Conservation (phyloP, 176 grass and related monocot species). For the Triticum dicoccoides region DNA sequence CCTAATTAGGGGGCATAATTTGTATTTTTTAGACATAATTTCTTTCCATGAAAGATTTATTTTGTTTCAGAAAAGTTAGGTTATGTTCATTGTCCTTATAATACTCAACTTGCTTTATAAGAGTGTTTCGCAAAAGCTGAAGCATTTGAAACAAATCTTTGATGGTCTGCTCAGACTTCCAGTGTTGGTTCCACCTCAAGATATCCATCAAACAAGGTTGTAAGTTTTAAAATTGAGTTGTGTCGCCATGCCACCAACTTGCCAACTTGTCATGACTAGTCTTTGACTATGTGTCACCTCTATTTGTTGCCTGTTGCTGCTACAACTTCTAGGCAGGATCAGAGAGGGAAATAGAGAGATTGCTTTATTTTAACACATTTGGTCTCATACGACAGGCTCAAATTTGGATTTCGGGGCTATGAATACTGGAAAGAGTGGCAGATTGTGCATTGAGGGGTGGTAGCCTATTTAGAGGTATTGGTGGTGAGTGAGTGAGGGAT, state of each 20-base stretch:
- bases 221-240: neutral
- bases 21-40: neutral
- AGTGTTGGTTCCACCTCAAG: neutral
- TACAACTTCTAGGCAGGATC: neutral
- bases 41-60: neutral
- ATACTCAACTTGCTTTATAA: neutral
- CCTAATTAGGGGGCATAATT: neutral
- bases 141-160: neutral
- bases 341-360: neutral
- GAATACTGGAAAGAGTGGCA: slow-evolving; percentile 5
- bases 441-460: neutral
- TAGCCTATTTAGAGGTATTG: slow-evolving; percentile 19
- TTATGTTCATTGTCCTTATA: neutral
- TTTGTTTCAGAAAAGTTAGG: neutral
- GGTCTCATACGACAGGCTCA: neutral
- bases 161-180: neutral
- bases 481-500: neutral
- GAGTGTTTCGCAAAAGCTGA: neutral
- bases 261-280: neutral
- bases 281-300: neutral
- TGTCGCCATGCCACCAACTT: neutral
- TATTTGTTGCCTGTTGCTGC: neutral
- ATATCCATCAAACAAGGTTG: neutral
- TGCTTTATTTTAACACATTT: slow-evolving; percentile 10
- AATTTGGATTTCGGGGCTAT: neutral